Evolutionary conservation across 768 basidiomycete genomes (phyloP), one percentile per base, ranked within the genome.

Genomic region (Russula sp.): DNA sequence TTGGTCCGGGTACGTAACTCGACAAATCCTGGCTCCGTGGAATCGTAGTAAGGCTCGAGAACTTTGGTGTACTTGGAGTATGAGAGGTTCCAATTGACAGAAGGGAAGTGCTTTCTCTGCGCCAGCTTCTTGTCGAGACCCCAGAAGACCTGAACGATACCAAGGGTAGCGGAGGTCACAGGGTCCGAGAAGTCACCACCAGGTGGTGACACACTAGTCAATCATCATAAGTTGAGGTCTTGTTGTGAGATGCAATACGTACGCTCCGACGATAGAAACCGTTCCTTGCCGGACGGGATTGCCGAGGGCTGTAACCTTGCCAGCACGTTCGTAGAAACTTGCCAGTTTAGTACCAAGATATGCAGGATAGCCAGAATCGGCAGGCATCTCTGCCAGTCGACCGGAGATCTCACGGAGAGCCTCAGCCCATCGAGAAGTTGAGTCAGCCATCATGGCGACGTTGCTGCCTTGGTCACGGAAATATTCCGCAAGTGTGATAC

Each of bases 141-240:
- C 97, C 97, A 99, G 83, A 99, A 99, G 67, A 98, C 97, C 71
- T 98, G 97, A 10, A 99, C 97, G 71, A 99, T 99, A 79, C 94
- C 85, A 59, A 99, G 88, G 3, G 97, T 99, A 39, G 97, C 92
- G 48, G 94, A 87, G 8, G 96, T 98, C 62, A 99, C 97, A 39
- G 97, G 97, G 75, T 99, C 97, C 11, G 97, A 97, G 76, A 98
- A 98, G 72, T 99, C 97, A 74, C 97, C 97, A 75, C 97, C 97
- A 49, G 97, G 97, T 60, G 97, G 97, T 4, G 95, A 98, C 18
- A 99, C 97, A 64, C 94, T 96, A 57, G 2, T 35, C 45, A 16
- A 60, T 13, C 47, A 55, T 49, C 41, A 29, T 62, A 16, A 62
- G 56, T 47, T 41, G 22, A 20, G 7, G 45, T 52, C 49, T 13